phyloP scores from a whole-genome alignment of 2,329 filamentous ascomycete genomes.

The Ophiostoma sp. region DNA sequence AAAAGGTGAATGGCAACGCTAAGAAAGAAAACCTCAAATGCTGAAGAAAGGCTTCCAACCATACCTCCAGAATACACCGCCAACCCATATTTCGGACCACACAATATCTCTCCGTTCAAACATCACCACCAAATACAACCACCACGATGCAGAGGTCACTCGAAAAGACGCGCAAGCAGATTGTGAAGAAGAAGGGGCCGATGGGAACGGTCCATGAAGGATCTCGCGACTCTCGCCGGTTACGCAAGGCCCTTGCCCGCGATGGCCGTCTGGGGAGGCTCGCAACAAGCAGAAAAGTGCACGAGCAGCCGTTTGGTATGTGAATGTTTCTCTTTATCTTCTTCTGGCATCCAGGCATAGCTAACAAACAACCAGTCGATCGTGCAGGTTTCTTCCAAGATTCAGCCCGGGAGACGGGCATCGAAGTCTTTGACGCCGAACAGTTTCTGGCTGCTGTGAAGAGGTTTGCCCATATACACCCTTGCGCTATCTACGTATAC shows the following conservation, averaged over 20 bases:
- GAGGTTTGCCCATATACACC: conserved; percentile 48
- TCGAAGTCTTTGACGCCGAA: conserved; percentile 53
- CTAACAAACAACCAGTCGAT: conserved; percentile 24
- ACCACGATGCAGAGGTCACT: conserved; percentile 71
- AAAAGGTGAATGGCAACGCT: neutral
- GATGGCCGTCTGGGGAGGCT: conserved; percentile 80
- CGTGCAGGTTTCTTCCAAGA: conserved; percentile 49
- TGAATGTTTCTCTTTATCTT: conserved; percentile 43
- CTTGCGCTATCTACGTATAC: neutral
- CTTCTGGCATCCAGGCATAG: neutral
- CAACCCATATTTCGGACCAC: neutral
- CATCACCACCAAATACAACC: neutral
- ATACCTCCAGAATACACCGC: neutral
- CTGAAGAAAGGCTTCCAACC: neutral
- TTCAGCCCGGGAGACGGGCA: conserved; percentile 54
- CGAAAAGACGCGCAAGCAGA: conserved; percentile 83
- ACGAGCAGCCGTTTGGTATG: conserved; percentile 64
- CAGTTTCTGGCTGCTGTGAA: conserved; percentile 63
- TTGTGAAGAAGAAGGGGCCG: conserved; percentile 76
- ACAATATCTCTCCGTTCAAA: neutral
- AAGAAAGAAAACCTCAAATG: neutral
- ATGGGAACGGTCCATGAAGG: conserved; percentile 80
- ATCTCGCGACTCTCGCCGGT: conserved; percentile 78
- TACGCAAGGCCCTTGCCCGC: conserved; percentile 75
- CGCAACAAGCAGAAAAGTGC: conserved; percentile 67